Evolutionary conservation across 176 grass and related monocot genomes (phyloP), one percentile per base, ranked within the genome.

Genomic region (Alloteropsis semialata): DNA sequence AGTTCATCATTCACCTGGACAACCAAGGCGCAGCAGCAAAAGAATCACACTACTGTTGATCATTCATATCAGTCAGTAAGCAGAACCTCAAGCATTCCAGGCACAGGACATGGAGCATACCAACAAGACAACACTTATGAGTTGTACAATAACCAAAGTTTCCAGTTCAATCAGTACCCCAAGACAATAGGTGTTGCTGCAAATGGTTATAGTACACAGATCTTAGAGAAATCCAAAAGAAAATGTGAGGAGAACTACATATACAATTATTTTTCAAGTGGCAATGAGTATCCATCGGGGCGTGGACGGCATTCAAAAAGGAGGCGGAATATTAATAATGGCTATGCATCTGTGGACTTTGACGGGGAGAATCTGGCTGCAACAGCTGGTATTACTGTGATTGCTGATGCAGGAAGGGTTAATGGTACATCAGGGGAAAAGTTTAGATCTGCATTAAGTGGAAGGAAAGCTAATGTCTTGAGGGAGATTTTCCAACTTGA

Each of bases 401-500:
- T 39, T 5, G 27, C 59, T 59, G 79, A 87, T 58, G 36, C 44
- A 42, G 84, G 55, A 74, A 73, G 84, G 65, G 25, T 67, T 58
- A 89, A 84, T 77, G 63, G 74, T 76, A 90, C 58, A 56, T 82
- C 38, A 15, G 60, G 42, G 65, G 80, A 80, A 33, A 83, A 55
- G 22, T 61, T 42, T 46, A 87, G 77, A 74, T 29, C 81, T 65
- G 78, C 75, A 42, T 76, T 84, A 30, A 84, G 60, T 72, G 29
- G 74, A 49, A 89, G 78, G 76, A 87, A 81, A 66, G 74, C 83
- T 67, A 94, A 90, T 80, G 84, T 75, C 39, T 74, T 85, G 78
- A 84, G 69, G 78, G 92, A 92, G 75, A 84, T 86, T 34, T 84
- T 77, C 59, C 90, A 86, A 81, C 48, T 89, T 65, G 90, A 92